phyloP scores from a whole-genome alignment of 768 basidiomycete species.

The Serendipita vermifera region DNA sequence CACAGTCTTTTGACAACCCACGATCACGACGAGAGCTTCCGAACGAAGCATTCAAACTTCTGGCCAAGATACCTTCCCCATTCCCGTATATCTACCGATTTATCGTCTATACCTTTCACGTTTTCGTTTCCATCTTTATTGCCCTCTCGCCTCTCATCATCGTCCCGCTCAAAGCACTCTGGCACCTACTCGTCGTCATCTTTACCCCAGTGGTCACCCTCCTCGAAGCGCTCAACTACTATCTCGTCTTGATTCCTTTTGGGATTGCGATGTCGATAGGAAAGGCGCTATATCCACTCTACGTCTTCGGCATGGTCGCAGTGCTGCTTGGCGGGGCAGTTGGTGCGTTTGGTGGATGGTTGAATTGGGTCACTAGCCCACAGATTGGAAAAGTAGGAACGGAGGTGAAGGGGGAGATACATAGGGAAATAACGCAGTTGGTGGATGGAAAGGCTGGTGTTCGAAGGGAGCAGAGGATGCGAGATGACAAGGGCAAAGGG shows the following conservation, averaged over 20 bases:
- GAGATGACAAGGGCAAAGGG: neutral
- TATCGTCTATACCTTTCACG: neutral
- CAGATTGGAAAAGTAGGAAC: neutral
- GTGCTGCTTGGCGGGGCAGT: neutral
- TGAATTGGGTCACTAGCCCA: neutral
- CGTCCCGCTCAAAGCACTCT: neutral
- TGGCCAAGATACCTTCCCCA: neutral
- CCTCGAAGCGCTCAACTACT: neutral
- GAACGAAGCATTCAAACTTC: neutral
- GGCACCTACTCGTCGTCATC: too few relatives aligned
- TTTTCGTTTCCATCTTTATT: neutral
- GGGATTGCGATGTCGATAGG: neutral
- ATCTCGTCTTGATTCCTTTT: neutral
- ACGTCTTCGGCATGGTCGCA: neutral
- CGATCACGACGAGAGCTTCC: neutral
- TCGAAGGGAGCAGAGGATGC: neutral
- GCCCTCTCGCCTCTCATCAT: neutral
- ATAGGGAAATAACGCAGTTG: neutral
- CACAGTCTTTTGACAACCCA: too few relatives aligned
- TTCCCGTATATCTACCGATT: neutral
- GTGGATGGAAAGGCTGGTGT: neutral
- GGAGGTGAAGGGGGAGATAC: neutral
- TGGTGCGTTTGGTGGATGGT: neutral
- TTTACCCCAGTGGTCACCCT: neutral
- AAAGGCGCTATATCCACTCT: neutral